These are phyloP conservation scores for Pseudocercospora fuligena DNA, from an alignment of 2,329 filamentous ascomycete genomes.

Conservation along the genomic window DNA sequence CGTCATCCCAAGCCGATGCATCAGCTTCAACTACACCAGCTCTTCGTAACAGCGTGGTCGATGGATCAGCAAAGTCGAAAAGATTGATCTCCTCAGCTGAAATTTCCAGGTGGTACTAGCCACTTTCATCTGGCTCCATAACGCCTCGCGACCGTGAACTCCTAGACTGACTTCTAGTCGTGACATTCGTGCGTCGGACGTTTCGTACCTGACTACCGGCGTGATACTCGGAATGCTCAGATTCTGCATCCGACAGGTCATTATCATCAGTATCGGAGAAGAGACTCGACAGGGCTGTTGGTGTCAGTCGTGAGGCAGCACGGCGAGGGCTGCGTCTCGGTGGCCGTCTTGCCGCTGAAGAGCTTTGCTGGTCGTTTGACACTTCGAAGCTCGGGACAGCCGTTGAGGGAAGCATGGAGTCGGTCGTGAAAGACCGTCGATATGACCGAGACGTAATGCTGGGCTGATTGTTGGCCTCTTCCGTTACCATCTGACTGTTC, in stretches of 20 bases:
- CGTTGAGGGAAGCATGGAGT: not conserved
- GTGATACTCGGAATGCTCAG: not conserved
- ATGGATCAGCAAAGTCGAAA: slow-evolving; percentile 4
- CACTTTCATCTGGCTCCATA: not conserved
- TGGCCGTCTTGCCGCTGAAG: not conserved
- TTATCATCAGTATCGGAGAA: slow-evolving; percentile 1
- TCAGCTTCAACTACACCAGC: not conserved
- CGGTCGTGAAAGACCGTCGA: not conserved
- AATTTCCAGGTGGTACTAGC: not conserved
- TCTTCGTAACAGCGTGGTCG: not conserved
- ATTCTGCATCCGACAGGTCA: not conserved
- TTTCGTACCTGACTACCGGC: not conserved
- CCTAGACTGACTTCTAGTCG: slow-evolving; percentile 6
- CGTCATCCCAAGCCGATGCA: not conserved
- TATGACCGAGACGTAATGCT: not conserved
- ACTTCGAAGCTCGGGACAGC: slow-evolving; percentile 2
- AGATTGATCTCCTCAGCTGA: not conserved
- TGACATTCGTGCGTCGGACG: slow-evolving; percentile 2
- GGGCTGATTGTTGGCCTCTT: not conserved
- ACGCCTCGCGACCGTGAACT: not conserved
- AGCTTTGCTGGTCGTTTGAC: not conserved
- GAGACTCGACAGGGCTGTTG: not conserved
- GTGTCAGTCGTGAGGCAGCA: not conserved
- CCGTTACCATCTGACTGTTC: not conserved
- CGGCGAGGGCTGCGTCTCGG: not conserved